A percentile compares a stretch with the other conserved stretches of the same genome.
These are phyloP conservation scores for Naganishia antarctica DNA, from an alignment of 768 basidiomycete species.

Conservation along the genomic window DNA sequence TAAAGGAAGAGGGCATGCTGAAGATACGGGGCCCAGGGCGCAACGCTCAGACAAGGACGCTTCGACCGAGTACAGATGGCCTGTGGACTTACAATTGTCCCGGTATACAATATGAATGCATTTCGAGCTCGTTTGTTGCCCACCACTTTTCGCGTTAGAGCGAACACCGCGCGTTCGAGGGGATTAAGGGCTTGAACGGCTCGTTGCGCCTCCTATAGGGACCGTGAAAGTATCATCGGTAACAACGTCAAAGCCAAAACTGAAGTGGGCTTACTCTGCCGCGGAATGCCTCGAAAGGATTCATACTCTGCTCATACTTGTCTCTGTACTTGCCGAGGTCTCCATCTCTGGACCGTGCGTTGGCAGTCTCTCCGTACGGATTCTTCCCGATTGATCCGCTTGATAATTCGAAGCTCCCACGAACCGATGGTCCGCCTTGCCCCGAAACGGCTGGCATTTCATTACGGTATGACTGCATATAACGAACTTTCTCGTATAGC, in stretches of 20 bases:
- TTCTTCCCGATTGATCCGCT: constrained; percentile 82
- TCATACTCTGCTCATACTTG: constrained; percentile 94
- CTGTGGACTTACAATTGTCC: constrained; percentile 36
- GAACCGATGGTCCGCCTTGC: constrained; percentile 56
- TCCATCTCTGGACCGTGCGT: constrained; percentile 55
- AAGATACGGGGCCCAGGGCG: background rate
- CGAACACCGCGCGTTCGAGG: constrained; percentile 78
- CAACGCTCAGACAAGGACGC: too few species aligned
- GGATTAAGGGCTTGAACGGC: constrained; percentile 88
- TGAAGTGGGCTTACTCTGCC: constrained; percentile 66
- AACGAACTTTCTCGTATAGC: constrained; percentile 96
- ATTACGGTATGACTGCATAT: constrained; percentile 94
- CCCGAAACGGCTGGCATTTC: constrained; percentile 54
- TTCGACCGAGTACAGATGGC: background rate
- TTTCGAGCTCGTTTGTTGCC: constrained; percentile 85
- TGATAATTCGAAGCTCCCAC: constrained; percentile 50
- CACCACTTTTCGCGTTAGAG: constrained; percentile 75
- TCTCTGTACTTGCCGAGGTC: constrained; percentile 84
- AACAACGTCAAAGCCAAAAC: background rate
- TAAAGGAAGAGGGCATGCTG: constrained; percentile 1
- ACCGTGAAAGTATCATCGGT: background rate
- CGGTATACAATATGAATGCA: constrained; percentile 80
- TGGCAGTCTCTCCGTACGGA: constrained; percentile 92
- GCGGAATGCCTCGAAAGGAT: constrained; percentile 95
- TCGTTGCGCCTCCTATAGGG: constrained; percentile 77